Evolutionary conservation across 2,329 filamentous ascomycete genomes (phyloP).

Genomic region (Alternaria viburni): DNA sequence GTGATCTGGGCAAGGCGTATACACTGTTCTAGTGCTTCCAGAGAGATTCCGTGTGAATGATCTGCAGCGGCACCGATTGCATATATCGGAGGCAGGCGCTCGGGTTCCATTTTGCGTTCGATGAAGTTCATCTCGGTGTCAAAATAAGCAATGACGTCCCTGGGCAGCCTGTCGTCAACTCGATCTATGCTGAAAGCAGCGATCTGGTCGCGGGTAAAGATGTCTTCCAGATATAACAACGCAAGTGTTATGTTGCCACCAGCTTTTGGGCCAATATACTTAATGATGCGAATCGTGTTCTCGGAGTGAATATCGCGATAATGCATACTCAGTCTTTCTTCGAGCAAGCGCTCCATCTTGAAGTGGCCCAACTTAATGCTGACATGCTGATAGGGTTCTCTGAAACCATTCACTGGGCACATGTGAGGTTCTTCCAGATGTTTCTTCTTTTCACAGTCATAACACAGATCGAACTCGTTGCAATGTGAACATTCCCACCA

Average conservation of each 20-base stretch:
- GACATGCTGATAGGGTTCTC: neutral
- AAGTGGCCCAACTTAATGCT: neutral
- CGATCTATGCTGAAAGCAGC: neutral
- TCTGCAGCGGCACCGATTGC: neutral
- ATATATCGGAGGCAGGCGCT: neutral
- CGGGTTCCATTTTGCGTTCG: neutral
- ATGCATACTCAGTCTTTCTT: neutral
- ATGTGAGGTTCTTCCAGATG: fast-evolving
- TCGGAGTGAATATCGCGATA: neutral
- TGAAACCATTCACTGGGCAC: neutral
- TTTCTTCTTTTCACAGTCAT: neutral
- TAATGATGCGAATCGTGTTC: neutral
- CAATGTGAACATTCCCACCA: neutral
- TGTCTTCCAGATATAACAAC: neutral
- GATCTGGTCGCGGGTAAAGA: neutral
- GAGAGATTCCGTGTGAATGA: neutral
- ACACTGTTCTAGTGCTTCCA: neutral
- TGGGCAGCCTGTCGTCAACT: neutral
- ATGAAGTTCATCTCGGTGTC: neutral
- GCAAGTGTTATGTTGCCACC: neutral
- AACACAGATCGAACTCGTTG: neutral
- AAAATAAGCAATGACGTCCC: neutral
- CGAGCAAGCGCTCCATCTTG: neutral
- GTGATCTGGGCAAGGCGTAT: neutral
- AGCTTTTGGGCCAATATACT: neutral